Conservation (phyloP, 2,329 filamentous ascomycete genomes). For the Gaeumannomyces tritici region DNA sequence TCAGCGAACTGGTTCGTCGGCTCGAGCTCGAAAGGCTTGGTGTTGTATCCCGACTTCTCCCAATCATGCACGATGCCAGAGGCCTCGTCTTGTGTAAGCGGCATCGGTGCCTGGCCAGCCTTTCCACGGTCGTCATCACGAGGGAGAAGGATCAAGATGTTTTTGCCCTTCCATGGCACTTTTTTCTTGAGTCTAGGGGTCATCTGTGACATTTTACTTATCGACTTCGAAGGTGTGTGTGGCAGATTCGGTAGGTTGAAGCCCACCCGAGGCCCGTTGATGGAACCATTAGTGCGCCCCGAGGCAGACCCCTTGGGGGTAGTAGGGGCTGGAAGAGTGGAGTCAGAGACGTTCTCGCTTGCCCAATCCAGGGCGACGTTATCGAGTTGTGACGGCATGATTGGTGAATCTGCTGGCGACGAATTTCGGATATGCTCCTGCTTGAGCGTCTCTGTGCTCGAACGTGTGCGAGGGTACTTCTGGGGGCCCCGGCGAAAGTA, state of each 20-base stretch:
- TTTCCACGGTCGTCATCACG: conserved; percentile 56
- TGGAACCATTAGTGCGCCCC: background rate
- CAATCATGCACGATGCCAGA: conserved; percentile 54
- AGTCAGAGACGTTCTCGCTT: conserved; percentile 1
- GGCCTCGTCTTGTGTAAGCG: conserved; percentile 46
- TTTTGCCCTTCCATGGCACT: conserved; percentile 66
- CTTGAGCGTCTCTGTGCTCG: conserved; percentile 47
- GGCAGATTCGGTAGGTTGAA: conserved; percentile 8
- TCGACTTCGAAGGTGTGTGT: conserved; percentile 18
- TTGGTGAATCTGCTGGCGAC: conserved; percentile 12
- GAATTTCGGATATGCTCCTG: conserved; percentile 14
- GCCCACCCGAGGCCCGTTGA: background rate
- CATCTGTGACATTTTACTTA: conserved; percentile 25
- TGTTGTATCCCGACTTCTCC: conserved; percentile 60
- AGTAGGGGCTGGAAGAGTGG: background rate
- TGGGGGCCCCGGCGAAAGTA: conserved; percentile 17
- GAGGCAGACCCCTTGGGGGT: background rate
- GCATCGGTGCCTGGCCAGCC: conserved; percentile 40
- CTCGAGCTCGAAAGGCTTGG: conserved; percentile 57
- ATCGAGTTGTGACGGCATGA: conserved; percentile 14
- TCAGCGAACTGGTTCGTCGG: conserved; percentile 29
- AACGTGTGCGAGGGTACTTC: conserved; percentile 33
- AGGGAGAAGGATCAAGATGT: conserved; percentile 61
- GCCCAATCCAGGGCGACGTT: background rate
- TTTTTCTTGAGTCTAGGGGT: conserved; percentile 60